Evolutionary conservation across 352 stramenopile species (phyloP), one percentile per base, ranked within the genome.

Genomic region (Blastocystis sp.): DNA sequence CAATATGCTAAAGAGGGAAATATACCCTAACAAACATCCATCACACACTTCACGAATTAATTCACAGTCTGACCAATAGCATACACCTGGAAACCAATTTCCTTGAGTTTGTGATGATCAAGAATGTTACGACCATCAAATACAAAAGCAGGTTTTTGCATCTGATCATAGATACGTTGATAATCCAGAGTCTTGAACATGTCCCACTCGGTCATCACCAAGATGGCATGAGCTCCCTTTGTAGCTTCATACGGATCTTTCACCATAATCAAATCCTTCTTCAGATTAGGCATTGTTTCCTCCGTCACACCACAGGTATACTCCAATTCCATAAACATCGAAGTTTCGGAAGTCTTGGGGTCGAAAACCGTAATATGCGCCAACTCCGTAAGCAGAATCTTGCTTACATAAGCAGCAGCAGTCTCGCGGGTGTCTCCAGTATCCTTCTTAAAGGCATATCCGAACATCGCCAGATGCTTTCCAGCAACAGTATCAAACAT

Each of bases 401-500:
- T 96, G 88, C 96, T 92, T 57, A 99, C 96, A 88, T 98, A 97
- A 35, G 96, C 97, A 0, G 96, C 95, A 4, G 96, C 93, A 0
- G 96, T 98, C 91, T 99, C 97, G 39, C 97, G 94, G 54, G 97
- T 96, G 91, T 99, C 97, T 29, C 96, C 96, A 54, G 97, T 99
- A 91, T 99, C 95, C 89, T 98, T 98, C 93, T 99, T 99, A 91
- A 98, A 99, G 19, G 97, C 96, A 90, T 98, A 98, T 87, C 97
- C 97, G 19, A 98, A 93, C 85, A 99, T 91, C 71, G 95, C 97
- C 90, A 99, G 98, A 90, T 98, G 98, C 91, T 99, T 99, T 88
- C 97, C 97, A 35, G 96, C 98, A 39, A 99, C 95, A 42, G 95
- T 98, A 92, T 99, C 98, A 90, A 99, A 99, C 96, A 99, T 98